These are phyloP conservation scores for Sodiomyces alkalinus DNA, from an alignment of 2,329 filamentous ascomycete species.

Conservation along the genomic window DNA sequence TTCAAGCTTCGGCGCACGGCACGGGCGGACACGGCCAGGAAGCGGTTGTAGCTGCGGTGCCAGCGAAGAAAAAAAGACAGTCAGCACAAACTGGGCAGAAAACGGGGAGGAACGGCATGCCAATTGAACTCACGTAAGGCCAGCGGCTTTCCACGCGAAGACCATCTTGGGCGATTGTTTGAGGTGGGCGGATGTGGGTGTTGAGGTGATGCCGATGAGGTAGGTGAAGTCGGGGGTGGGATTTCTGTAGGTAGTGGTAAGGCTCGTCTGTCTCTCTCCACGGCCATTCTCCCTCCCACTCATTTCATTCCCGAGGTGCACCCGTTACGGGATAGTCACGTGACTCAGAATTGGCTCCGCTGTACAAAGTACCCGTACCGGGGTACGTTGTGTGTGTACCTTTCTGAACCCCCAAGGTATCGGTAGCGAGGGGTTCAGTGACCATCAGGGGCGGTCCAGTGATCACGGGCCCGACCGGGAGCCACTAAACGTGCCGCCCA, in stretches of 20 bases:
- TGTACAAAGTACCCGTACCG: no score
- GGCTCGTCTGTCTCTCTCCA: background rate
- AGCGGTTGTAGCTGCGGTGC: conserved; percentile 86
- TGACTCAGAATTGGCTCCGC: no score
- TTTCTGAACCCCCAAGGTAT: no score
- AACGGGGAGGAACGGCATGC: no score
- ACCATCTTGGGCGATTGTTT: conserved; percentile 58
- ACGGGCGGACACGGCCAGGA: conserved; percentile 88
- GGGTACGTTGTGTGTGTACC: no score
- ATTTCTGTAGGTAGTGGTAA: conserved; percentile 1
- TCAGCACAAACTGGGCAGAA: conserved; percentile 3
- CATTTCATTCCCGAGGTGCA: background rate
- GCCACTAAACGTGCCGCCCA: no score
- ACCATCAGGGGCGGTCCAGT: no score
- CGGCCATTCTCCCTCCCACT: background rate
- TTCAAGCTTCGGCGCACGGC: conserved; percentile 93
- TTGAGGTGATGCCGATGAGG: conserved; percentile 19
- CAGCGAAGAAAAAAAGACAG: no score
- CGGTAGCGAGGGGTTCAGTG: no score
- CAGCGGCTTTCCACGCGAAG: conserved; percentile 96
- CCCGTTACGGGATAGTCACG: no score
- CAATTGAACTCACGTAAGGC: conserved; percentile 66
- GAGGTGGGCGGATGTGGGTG: conserved; percentile 11
- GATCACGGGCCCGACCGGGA: no score
- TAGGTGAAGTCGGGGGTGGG: conserved; percentile 11